phyloP scores from a whole-genome alignment of 306 rosid genomes.

The Lathyrus aphaca region DNA sequence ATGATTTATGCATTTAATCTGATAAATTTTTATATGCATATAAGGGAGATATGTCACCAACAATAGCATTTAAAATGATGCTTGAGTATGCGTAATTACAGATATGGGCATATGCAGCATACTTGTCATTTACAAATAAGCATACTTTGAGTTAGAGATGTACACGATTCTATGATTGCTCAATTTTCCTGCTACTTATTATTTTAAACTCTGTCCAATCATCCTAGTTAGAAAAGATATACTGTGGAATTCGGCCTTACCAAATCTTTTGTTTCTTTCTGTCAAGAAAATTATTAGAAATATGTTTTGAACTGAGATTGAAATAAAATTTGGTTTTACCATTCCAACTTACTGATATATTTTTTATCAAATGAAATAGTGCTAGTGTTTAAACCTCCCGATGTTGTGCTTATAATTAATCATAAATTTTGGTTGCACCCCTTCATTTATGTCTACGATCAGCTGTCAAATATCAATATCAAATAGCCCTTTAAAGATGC shows the following conservation, averaged over 20 bases:
- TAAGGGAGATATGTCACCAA: slow-evolving; percentile 14
- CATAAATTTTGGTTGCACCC: not conserved
- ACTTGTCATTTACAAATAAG: slow-evolving; percentile 3
- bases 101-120: not conserved
- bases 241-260: not conserved
- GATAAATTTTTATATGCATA: not conserved
- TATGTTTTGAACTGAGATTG: not conserved
- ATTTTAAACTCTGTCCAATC: not conserved
- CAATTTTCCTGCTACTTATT: slow-evolving; percentile 9
- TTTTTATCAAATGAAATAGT: not conserved
- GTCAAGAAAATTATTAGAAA: slow-evolving; percentile 1
- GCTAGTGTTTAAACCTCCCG: not conserved
- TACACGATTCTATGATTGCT: slow-evolving; percentile 15
- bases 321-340: not conserved
- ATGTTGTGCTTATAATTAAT: not conserved
- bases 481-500: not conserved
- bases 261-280: slow-evolving; percentile 6
- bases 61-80: slow-evolving; percentile 11
- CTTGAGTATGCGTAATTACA: slow-evolving; percentile 17
- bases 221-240: not conserved
- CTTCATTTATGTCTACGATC: slow-evolving; percentile 11
- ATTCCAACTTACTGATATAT: not conserved
- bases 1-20: slow-evolving; percentile 3
- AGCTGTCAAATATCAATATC: slow-evolving; percentile 28
- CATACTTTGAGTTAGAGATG: slow-evolving; percentile 22